Conservation (phyloP, 257 asterid species). For the Mentha longifolia region DNA sequence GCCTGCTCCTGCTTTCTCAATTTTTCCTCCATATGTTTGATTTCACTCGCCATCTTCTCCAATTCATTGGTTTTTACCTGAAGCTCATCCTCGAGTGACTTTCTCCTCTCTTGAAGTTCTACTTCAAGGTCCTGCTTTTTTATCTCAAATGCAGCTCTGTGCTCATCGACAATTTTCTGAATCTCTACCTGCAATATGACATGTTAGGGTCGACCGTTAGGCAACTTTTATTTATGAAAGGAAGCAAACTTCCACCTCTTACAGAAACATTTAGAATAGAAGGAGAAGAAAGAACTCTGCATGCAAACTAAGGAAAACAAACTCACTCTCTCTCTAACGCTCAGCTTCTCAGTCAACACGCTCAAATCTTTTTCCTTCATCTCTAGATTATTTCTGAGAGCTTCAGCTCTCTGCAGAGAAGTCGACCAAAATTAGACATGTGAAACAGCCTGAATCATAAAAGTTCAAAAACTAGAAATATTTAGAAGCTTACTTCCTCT, state of each 20-base stretch:
- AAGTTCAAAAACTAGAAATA: background rate
- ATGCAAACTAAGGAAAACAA: slow-evolving; percentile 32
- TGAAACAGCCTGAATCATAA: background rate
- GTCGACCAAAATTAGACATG: slow-evolving; percentile 26
- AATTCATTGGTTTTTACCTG: slow-evolving; percentile 51
- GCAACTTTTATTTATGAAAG: background rate
- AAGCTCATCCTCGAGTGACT: slow-evolving; percentile 57
- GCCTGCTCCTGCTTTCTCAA: slow-evolving; percentile 65
- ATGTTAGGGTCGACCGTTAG: slow-evolving; percentile 13
- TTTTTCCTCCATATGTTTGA: slow-evolving; percentile 69
- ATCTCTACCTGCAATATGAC: slow-evolving; percentile 72
- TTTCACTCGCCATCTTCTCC: slow-evolving; percentile 56
- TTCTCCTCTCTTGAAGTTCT: slow-evolving; percentile 59
- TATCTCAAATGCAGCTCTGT: slow-evolving; percentile 52
- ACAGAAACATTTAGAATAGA: too few species aligned
- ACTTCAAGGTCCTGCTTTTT: slow-evolving; percentile 61
- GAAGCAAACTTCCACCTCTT: background rate
- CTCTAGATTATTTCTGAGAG: slow-evolving; percentile 53
- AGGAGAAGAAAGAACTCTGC: too few species aligned
- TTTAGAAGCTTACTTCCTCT: slow-evolving; percentile 69
- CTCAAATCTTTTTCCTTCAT: slow-evolving; percentile 61
- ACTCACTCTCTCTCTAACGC: slow-evolving; percentile 75
- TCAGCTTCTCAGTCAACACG: slow-evolving; percentile 65
- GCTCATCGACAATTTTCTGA: slow-evolving; percentile 69
- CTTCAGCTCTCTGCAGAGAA: slow-evolving; percentile 68